phyloP scores from a whole-genome alignment of 352 stramenopile species.

The Thraustochytrium aureum region DNA sequence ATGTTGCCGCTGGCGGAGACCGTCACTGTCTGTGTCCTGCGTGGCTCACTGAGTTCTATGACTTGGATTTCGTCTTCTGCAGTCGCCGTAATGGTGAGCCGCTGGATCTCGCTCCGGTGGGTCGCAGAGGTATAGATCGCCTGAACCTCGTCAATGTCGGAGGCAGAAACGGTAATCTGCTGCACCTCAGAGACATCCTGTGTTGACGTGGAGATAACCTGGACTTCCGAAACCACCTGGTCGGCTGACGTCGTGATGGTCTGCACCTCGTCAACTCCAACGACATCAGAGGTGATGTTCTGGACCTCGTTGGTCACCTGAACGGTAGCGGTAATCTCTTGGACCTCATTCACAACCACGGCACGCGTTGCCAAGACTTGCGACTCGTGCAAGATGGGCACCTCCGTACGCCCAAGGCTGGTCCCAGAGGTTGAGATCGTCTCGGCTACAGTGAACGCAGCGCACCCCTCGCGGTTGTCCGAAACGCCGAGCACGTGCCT shows the following conservation, averaged over 20 bases:
- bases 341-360: constrained; percentile 83
- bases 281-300: constrained; percentile 81
- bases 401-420: constrained; percentile 6
- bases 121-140: constrained; percentile 66
- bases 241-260: constrained; percentile 73
- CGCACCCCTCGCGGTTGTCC: constrained; percentile 9
- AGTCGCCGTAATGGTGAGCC: constrained; percentile 70
- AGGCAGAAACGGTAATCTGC: constrained; percentile 80
- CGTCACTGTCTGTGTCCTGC: constrained; percentile 63
- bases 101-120: constrained; percentile 87
- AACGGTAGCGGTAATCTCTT: constrained; percentile 86
- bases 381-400: constrained; percentile 82
- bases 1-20: constrained; percentile 3
- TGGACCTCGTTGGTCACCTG: constrained; percentile 95
- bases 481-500: not conserved
- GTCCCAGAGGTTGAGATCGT: not conserved
- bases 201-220: constrained; percentile 85
- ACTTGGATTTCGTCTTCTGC: constrained; percentile 80
- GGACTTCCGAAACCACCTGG: constrained; percentile 81
- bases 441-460: not conserved
- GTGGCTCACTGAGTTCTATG: constrained; percentile 70
- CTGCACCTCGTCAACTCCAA: constrained; percentile 79
- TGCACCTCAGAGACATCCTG: constrained; percentile 90
- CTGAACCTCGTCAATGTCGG: constrained; percentile 79
- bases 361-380: constrained; percentile 75